A percentile compares a stretch with the other conserved stretches of the same genome.
Conservation (phyloP, 768 basidiomycete genomes). For the Russula vinacea region DNA sequence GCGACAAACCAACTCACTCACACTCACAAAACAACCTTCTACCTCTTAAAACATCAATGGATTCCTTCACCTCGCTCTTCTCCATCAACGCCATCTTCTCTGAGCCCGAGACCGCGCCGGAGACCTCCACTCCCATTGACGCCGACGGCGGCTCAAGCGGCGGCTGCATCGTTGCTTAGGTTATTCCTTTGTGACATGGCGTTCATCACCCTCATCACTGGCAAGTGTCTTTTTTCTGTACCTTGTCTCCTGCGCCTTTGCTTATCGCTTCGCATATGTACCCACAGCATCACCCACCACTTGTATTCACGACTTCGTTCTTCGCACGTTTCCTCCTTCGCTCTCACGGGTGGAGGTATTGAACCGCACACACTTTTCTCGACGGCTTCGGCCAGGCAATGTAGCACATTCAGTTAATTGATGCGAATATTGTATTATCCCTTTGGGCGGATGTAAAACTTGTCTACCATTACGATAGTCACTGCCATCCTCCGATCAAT, state of each 20-base stretch:
- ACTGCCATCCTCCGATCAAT: conserved; percentile 1
- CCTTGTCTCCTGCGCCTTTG: background rate
- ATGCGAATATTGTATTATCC: conserved; percentile 4
- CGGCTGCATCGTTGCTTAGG: conserved; percentile 15
- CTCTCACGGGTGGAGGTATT: background rate
- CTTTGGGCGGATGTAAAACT: background rate
- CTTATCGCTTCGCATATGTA: background rate
- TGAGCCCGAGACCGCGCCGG: background rate
- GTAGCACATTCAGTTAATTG: background rate
- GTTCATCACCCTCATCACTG: background rate
- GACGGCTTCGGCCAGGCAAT: background rate
- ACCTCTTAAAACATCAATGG: background rate
- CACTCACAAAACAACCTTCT: background rate
- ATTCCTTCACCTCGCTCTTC: conserved; percentile 1
- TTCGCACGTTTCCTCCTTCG: background rate
- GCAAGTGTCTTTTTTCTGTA: background rate
- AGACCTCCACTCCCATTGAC: conserved; percentile 12
- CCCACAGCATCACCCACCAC: background rate
- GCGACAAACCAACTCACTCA: background rate
- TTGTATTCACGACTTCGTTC: background rate
- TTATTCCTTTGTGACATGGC: no score
- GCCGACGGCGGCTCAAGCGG: background rate
- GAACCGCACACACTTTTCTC: background rate
- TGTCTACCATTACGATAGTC: conserved; percentile 4
- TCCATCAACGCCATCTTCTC: background rate